Evolutionary conservation across 805 yeast genomes (phyloP), one percentile per base, ranked within the genome.

Genomic region (Metschnikowia gelsemii): DNA sequence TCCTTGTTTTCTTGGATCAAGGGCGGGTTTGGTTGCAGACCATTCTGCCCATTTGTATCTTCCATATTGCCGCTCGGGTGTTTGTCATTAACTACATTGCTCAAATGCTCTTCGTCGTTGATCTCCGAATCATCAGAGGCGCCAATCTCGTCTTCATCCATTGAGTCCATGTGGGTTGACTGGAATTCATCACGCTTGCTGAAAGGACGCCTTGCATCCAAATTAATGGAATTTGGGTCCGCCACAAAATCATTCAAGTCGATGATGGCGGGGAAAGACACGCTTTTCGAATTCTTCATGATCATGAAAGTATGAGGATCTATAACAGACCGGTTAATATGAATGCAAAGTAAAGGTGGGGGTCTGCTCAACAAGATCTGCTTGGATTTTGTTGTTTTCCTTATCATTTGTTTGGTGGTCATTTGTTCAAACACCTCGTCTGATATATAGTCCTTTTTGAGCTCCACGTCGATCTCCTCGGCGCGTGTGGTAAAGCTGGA

Each of bases 271-370:
- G 95, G 91, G 66, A 89, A 89, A 8, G 76, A 63, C n/a, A 91
- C 91, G 38, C 79, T 76, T 4, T 96, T 84, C 36, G 86, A 79
- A 59, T 90, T 90, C 60, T 91, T 91, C 49, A 87, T 77, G 20
- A 88, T 84, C 71, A 77, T 78, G 46, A 86, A 93, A 0, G 96
- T 85, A 42, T 78, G 70, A 41, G 93, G 87, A 61, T 91, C 97
- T 62, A 89, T 91, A 11, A 87, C 96, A 2, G 96, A 87, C 57
- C 99, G 78, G 61, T 91, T 91, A 48, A 91, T 84, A 61, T 93
- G 98, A 32, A 91, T 76, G 40, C 91, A 79, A 33, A 91, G 70
- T 42, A 87, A 72, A 8, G 89, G 84, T 1, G 97, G 96, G 0
- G 93, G 91, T 55, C 90, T 74, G 17, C 88, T 76, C 49, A 89